These are phyloP conservation scores for Leccinum olivaceopallidum DNA, from an alignment of 768 basidiomycete species.

Conservation along the genomic window DNA sequence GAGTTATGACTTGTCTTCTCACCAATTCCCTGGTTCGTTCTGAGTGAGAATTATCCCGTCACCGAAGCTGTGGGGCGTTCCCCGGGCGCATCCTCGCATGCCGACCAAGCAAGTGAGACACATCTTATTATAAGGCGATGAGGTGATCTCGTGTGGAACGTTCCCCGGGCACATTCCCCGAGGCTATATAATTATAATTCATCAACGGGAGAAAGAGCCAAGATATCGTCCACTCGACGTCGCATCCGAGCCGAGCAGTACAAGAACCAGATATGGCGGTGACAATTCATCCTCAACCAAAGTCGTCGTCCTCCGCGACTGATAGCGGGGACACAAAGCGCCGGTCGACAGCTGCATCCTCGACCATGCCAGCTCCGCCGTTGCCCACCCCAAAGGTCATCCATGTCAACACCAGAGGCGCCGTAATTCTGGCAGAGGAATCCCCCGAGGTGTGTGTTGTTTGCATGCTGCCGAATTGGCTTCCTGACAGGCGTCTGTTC, in stretches of 20 bases:
- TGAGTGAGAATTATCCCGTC: background rate
- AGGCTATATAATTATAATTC: background rate
- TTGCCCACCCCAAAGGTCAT: slow-evolving; percentile 85
- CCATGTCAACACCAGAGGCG: slow-evolving; percentile 93
- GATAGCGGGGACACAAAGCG: slow-evolving; percentile 15
- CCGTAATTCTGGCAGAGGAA: slow-evolving; percentile 90
- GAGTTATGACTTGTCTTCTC: slow-evolving; percentile 8
- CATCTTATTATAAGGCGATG: background rate
- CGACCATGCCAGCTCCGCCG: slow-evolving; percentile 51
- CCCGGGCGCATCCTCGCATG: background rate
- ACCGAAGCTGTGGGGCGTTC: background rate
- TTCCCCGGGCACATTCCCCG: slow-evolving; percentile 2
- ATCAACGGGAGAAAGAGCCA: slow-evolving; percentile 6
- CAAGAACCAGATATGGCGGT: slow-evolving; percentile 11
- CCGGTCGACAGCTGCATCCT: slow-evolving; percentile 15
- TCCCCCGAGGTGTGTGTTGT: slow-evolving; percentile 77
- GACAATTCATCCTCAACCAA: slow-evolving; percentile 12
- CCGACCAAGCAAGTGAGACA: background rate
- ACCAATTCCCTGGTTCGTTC: background rate
- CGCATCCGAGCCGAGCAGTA: background rate
- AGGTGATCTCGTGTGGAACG: slow-evolving; percentile 1
- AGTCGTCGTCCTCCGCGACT: slow-evolving; percentile 4
- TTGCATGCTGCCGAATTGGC: slow-evolving; percentile 5
- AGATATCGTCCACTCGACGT: slow-evolving; percentile 2
- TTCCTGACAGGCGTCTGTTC: slow-evolving; percentile 8